Conservation (phyloP, 129 eudicot genomes). For the Helichrysum umbraculigerum region DNA sequence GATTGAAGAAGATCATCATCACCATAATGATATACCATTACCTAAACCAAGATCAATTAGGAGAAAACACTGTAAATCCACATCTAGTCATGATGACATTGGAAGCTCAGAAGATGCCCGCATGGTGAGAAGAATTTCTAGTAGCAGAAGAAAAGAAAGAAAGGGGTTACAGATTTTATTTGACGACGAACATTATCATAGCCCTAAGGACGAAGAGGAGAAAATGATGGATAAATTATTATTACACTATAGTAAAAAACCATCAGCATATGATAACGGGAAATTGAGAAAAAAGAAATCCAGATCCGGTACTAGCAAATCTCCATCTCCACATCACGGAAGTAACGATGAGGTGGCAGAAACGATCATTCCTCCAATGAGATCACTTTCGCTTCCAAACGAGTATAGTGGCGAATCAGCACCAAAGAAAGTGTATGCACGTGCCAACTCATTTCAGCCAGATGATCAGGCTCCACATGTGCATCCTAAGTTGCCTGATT, state of each 20-base stretch:
- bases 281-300: constrained; percentile 49
- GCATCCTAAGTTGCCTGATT: constrained; percentile 95
- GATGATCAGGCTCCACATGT: constrained; percentile 82
- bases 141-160: constrained; percentile 75
- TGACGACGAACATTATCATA: constrained; percentile 58
- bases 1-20: constrained; percentile 27
- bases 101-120: constrained; percentile 49
- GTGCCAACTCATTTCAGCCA: constrained; percentile 80
- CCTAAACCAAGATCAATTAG: constrained; percentile 76
- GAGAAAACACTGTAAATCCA: constrained; percentile 62
- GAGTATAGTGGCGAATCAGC: constrained; percentile 43
- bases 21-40: constrained; percentile 45
- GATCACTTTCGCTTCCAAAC: constrained; percentile 78
- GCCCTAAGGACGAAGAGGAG: constrained; percentile 67
- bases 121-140: constrained; percentile 49
- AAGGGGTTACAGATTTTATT: constrained; percentile 76
- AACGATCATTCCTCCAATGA: constrained; percentile 39
- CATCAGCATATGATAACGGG: constrained; percentile 52
- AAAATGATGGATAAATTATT: constrained; percentile 74
- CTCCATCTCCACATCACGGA: constrained; percentile 34
- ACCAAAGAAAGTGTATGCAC: constrained; percentile 53
- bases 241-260: constrained; percentile 82
- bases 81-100: constrained; percentile 39
- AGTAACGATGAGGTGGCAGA: constrained; percentile 38
- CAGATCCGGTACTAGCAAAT: constrained; percentile 36